phyloP scores from a whole-genome alignment of 2,329 filamentous ascomycete genomes.

The Paecilomyces niveus region DNA sequence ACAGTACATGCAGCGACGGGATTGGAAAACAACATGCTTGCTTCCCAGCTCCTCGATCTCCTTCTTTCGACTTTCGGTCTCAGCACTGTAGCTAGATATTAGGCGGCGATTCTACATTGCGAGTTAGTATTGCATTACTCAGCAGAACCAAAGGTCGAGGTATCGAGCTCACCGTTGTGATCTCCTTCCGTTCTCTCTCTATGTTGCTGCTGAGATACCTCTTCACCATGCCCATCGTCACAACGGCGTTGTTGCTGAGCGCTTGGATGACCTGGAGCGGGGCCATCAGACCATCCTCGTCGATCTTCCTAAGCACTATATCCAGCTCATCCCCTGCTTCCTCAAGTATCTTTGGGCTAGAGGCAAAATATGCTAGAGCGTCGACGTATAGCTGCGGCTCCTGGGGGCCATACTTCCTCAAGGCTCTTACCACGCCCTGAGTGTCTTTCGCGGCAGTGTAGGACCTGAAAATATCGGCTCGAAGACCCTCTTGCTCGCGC shows the following conservation, averaged over 20 bases:
- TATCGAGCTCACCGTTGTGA: constrained; percentile 47
- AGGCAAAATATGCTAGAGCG: constrained; percentile 88
- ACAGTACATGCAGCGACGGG: constrained; percentile 80
- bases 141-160: neutral
- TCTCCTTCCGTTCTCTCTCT: constrained; percentile 78
- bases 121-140: constrained; percentile 8
- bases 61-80: constrained; percentile 70
- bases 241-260: constrained; percentile 68
- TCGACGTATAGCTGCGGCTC: constrained; percentile 90
- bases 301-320: constrained; percentile 73
- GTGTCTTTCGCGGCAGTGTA: constrained; percentile 93
- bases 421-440: constrained; percentile 76
- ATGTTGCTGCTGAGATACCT: constrained; percentile 85
- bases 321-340: constrained; percentile 85
- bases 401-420: constrained; percentile 83
- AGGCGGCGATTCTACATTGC: constrained; percentile 61
- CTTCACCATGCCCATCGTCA: constrained; percentile 97
- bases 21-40: constrained; percentile 84
- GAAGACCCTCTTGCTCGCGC: constrained; percentile 83
- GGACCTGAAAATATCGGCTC: constrained; percentile 93
- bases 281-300: constrained; percentile 86
- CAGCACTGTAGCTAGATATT: constrained; percentile 73
- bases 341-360: constrained; percentile 68
- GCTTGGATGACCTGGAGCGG: constrained; percentile 95
- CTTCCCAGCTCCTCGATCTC: constrained; percentile 71